Base-by-base conservation (phyloP, 2,329 filamentous ascomycete genomes). In the Aspergillus ustus region DNA sequence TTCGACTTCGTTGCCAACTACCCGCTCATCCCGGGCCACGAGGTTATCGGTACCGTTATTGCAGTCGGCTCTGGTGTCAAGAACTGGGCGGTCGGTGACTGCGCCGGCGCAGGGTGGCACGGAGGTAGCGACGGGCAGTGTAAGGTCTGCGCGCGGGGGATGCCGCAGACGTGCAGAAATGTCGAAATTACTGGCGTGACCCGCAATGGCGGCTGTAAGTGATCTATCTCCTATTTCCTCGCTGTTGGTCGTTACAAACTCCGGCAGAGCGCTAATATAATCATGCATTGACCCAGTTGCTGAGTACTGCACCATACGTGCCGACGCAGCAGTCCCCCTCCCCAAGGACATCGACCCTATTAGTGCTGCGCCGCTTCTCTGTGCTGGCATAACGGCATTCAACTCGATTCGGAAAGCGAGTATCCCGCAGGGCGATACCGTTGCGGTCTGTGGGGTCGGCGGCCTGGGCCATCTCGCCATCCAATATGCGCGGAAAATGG, bases 101-200 rank as follows among this genome's bases (percentile, higher is more conserved):
- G 87, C 2, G 85, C 91, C 4, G 91, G 91, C 11, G 87, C 84
- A 0, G 75, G 83, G 1, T 92, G 89, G 89, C 89, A 91, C 69
- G 89, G 89, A 60, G 86, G 84, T 70, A 72, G 80, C 70, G 70
- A 73, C 59, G 67, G 70, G 73, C 63, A 77, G 1, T 93, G 91
- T 78, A 82, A 82, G 31, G 72, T 83, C 13, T 93, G 91, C 77
- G 83, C 84, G 59, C 82, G 85, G 17, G 87, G 86, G 1, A 73
- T 84, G 25, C 91, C 85, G 78, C 89, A 93, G 73, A 88, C 89
- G 76, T 93, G 91, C 75, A 81, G 86, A 22, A 85, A 88, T 66
- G 77, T 72, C 52, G 73, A 75, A 0, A 72, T 92, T 70, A 93
- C 91, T 72, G 91, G 91, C 13, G 82, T 90, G 5, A 85, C 79